A percentile compares a stretch with the other conserved stretches of the same genome.
These are phyloP conservation scores for Trichoderma sp. DNA, from an alignment of 2,329 filamentous ascomycete species.

Conservation along the genomic window DNA sequence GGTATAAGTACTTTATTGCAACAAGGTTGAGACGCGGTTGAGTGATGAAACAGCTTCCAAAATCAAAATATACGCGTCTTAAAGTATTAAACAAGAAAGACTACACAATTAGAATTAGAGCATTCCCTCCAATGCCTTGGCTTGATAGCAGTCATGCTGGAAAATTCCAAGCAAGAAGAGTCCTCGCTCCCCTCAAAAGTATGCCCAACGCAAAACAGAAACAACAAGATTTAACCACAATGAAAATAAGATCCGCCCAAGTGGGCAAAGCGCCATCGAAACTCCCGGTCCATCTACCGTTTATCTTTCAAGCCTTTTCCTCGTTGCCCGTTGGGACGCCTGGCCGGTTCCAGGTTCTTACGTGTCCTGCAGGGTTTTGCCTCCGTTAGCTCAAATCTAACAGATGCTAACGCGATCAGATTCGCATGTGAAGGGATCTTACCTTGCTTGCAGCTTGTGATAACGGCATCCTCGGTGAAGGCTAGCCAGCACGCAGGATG, in stretches of 20 bases:
- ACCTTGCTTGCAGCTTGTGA: constrained; percentile 92
- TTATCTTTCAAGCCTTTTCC: not conserved
- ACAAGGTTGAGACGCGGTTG: not conserved
- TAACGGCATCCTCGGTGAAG: constrained; percentile 92
- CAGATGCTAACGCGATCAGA: not conserved
- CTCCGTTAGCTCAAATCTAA: constrained; percentile 30
- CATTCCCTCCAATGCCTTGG: not conserved
- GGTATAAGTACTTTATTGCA: not conserved
- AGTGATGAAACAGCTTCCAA: not conserved
- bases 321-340: constrained; percentile 24
- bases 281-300: constrained; percentile 10
- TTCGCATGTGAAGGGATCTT: constrained; percentile 41
- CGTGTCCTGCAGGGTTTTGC: constrained; percentile 60
- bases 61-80: not conserved
- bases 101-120: not conserved
- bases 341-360: constrained; percentile 75
- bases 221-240: not conserved
- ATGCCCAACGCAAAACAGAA: not conserved
- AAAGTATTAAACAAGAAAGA: not conserved
- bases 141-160: constrained; percentile 3
- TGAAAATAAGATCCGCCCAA: not conserved
- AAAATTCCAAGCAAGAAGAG: constrained; percentile 5
- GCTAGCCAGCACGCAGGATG: constrained; percentile 88
- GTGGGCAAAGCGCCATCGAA: not conserved
- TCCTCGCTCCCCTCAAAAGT: not conserved